Evolutionary conservation across 2,329 filamentous ascomycete genomes (phyloP), one percentile per base, ranked within the genome.

Genomic region (Cephalotrichum gorgonifer): DNA sequence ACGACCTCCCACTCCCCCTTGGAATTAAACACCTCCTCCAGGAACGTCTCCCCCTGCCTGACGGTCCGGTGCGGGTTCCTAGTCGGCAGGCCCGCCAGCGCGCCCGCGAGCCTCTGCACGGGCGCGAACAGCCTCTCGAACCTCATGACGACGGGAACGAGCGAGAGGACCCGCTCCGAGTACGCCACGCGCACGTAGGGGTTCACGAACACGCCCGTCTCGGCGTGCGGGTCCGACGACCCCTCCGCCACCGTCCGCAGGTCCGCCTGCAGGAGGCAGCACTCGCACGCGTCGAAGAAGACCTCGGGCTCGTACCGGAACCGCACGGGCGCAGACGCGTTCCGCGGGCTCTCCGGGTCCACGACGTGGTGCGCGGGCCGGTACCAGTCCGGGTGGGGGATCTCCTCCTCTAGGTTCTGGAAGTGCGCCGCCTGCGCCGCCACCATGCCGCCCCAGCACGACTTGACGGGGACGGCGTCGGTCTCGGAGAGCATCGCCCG

Each of bases 391-490:
- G 62, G 60, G 6, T 51, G 50, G 8, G 66, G 65, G 27, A 68
- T 55, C 12, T 55, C 53, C 15, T 48, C 47, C 39, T 61, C 55
- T 41, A 59, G 41, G 54, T 70, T 64, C 56, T 81, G 76, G 43
- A 84, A 76, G 62, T 76, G 80, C 43, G 66, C 65, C 2, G 77
- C 80, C 58, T 83, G 74, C 63, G 82, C 82, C 2, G 78, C 78
- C 2, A 79, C 81, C 77, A 88, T 88, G 22, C 86, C 86, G 47
- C 84, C 83, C 86, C 85, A 89, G 64, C 86, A 89, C 54, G 81
- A 82, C 56, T 75, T 77, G 1, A 88, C 85, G 8, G 79, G 75
- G 1, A 89, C 84, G 0, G 83, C 77, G 54, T 83, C 79, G 33
- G 62, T 73, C 49, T 79, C 76, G 0, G 67, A 67, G 2, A 86